Conservation (phyloP, 2,329 filamentous ascomycete genomes). For the Monosporascus ibericus region DNA sequence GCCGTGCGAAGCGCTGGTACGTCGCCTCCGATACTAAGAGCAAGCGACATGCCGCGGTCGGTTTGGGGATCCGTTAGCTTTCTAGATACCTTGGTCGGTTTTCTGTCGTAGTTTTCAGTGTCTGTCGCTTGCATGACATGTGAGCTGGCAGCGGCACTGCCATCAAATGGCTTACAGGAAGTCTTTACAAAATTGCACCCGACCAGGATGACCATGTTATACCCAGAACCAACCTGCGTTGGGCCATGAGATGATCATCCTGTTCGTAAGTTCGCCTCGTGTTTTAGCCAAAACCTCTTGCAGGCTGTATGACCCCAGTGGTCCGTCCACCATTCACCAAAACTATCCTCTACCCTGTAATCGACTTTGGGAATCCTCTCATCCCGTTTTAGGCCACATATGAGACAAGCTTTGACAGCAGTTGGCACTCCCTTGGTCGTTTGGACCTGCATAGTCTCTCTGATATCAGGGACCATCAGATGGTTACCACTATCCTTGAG, state of each 20-base stretch:
- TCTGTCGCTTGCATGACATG: too few relatives aligned
- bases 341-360: conserved; percentile 75
- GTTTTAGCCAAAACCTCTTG: conserved; percentile 76
- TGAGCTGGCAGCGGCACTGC: too few relatives aligned
- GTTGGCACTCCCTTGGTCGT: conserved; percentile 67
- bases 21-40: too few relatives aligned
- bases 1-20: too few relatives aligned
- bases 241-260: conserved; percentile 36
- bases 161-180: too few relatives aligned
- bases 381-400: conserved; percentile 84
- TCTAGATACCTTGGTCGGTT: too few relatives aligned
- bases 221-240: too few relatives aligned
- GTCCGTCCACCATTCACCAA: conserved; percentile 95
- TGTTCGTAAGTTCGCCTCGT: conserved; percentile 64
- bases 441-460: conserved; percentile 61
- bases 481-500: conserved; percentile 22
- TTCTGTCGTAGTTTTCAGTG: too few relatives aligned
- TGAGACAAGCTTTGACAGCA: conserved; percentile 68
- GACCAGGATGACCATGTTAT: too few relatives aligned
- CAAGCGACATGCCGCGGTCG: too few relatives aligned
- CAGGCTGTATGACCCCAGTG: conserved; percentile 79
- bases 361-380: conserved; percentile 76
- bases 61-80: too few relatives aligned
- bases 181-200: too few relatives aligned
- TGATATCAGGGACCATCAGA: conserved; percentile 62